Evolutionary conservation across 768 basidiomycete genomes (phyloP).

Genomic region (Podaxis pistillaris): DNA sequence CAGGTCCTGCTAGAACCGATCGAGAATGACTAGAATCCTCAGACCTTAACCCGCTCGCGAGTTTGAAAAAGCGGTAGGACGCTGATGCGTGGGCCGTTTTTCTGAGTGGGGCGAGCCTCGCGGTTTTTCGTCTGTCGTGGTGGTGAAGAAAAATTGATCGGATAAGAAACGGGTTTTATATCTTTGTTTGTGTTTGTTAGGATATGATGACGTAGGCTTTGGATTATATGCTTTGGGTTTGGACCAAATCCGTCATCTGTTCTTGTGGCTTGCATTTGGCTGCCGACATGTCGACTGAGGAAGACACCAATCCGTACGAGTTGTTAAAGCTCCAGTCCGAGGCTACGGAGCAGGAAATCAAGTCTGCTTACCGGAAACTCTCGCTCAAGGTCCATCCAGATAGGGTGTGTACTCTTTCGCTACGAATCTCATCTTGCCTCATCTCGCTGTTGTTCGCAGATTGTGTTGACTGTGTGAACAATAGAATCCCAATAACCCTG

Average conservation of each 20-base stretch:
- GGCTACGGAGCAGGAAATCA: constrained; percentile 74
- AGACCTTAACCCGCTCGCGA: constrained; percentile 85
- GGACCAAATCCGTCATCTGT: neutral
- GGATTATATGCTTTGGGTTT: neutral
- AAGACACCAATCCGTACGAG: constrained; percentile 73
- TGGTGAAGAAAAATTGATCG: constrained; percentile 8
- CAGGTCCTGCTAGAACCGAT: constrained; percentile 62
- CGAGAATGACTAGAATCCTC: constrained; percentile 66
- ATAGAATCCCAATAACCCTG: constrained; percentile 79
- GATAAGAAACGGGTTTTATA: neutral
- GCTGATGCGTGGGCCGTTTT: constrained; percentile 10
- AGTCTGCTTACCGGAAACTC: constrained; percentile 73
- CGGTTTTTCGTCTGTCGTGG: constrained; percentile 52
- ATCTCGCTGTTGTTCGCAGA: neutral
- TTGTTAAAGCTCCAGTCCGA: constrained; percentile 60
- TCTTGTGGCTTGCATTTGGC: neutral
- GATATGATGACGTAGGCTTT: neutral
- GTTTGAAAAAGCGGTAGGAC: constrained; percentile 17
- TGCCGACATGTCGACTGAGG: constrained; percentile 29
- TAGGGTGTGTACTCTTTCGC: constrained; percentile 47
- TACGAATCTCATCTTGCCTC: constrained; percentile 3
- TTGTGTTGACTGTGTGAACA: constrained; percentile 17
- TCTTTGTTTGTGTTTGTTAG: constrained; percentile 4
- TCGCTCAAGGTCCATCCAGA: constrained; percentile 89
- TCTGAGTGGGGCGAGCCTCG: constrained; percentile 65